phyloP scores from a whole-genome alignment of 495 filamentous ascomycete species.

The Thozetella sp. region DNA sequence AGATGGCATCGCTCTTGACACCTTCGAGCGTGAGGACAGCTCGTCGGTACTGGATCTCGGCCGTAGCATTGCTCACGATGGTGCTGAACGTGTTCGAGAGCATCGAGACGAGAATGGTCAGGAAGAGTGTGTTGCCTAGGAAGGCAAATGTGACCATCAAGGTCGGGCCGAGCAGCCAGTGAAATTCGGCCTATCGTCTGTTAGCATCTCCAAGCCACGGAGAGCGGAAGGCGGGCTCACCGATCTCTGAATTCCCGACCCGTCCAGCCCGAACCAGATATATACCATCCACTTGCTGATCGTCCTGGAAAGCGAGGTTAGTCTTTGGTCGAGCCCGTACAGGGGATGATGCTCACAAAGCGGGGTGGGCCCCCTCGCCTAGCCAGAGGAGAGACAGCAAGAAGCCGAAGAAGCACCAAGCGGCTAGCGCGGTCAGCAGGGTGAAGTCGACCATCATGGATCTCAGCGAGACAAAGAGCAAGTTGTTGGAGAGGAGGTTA shows the following conservation, averaged over 20 bases:
- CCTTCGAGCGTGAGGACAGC: slow-evolving; percentile 76
- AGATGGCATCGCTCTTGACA: slow-evolving; percentile 74
- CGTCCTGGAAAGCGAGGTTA: slow-evolving; percentile 33
- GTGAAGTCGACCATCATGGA: slow-evolving; percentile 78
- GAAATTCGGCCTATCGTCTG: slow-evolving; percentile 51
- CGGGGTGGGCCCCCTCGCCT: slow-evolving; percentile 42
- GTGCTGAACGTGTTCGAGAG: slow-evolving; percentile 71
- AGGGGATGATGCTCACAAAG: slow-evolving; percentile 27
- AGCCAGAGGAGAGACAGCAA: slow-evolving; percentile 73
- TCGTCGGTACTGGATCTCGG: slow-evolving; percentile 71
- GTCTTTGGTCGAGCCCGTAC: neutral
- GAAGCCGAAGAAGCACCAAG: slow-evolving; percentile 76
- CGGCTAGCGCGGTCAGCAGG: slow-evolving; percentile 61
- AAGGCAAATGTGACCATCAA: slow-evolving; percentile 75
- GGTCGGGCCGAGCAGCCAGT: slow-evolving; percentile 65
- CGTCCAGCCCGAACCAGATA: slow-evolving; percentile 80
- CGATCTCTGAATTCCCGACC: slow-evolving; percentile 68
- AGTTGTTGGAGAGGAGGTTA: slow-evolving; percentile 72
- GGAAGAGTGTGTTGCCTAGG: slow-evolving; percentile 74
- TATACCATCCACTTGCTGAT: slow-evolving; percentile 82
- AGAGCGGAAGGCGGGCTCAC: slow-evolving; percentile 22
- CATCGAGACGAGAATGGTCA: slow-evolving; percentile 77
- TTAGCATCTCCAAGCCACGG: neutral
- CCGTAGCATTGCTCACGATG: slow-evolving; percentile 63
- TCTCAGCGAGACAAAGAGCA: slow-evolving; percentile 70